A percentile compares a stretch with the other conserved stretches of the same genome.
Evolutionary conservation across 2,329 filamentous ascomycete species (phyloP).

Genomic region (Botrytis pseudocinerea): DNA sequence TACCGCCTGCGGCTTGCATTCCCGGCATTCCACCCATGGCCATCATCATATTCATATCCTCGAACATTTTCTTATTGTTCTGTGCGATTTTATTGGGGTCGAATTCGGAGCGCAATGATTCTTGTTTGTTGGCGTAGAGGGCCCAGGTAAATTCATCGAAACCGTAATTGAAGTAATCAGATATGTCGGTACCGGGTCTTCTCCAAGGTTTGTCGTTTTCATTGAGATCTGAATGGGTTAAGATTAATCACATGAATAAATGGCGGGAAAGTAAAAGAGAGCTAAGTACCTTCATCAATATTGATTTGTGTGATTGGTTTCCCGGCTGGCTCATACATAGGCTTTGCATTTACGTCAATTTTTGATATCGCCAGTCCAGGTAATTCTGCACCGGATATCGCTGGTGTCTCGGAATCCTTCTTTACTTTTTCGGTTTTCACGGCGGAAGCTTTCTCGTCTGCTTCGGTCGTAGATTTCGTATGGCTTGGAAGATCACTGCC

Average conservation of each 20-base stretch:
- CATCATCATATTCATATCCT: slow-evolving; percentile 72
- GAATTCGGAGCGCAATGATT: slow-evolving; percentile 74
- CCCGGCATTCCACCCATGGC: slow-evolving; percentile 51
- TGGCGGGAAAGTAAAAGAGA: not conserved
- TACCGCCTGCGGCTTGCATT: slow-evolving; percentile 44
- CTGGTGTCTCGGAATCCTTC: slow-evolving; percentile 40
- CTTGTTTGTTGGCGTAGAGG: slow-evolving; percentile 87
- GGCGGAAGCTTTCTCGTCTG: slow-evolving; percentile 47
- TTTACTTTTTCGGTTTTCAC: slow-evolving; percentile 50
- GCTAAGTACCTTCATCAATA: slow-evolving; percentile 61
- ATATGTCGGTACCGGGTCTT: slow-evolving; percentile 88
- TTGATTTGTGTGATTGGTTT: slow-evolving; percentile 78
- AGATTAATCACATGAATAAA: slow-evolving; percentile 8
- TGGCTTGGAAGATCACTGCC: slow-evolving; percentile 3
- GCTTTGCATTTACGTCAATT: slow-evolving; percentile 81
- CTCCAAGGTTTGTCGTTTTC: slow-evolving; percentile 94
- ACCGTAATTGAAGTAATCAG: slow-evolving; percentile 98
- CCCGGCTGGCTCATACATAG: slow-evolving; percentile 74
- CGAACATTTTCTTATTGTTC: slow-evolving; percentile 77
- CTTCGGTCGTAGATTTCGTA: slow-evolving; percentile 52
- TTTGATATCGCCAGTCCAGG: slow-evolving; percentile 75
- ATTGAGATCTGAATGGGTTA: slow-evolving; percentile 55
- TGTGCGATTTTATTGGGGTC: slow-evolving; percentile 62
- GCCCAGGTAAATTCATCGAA: slow-evolving; percentile 99
- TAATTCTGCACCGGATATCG: slow-evolving; percentile 50